Evolutionary conservation across 2,329 filamentous ascomycete genomes (phyloP).

Genomic region (Botrytis sinoallii): DNA sequence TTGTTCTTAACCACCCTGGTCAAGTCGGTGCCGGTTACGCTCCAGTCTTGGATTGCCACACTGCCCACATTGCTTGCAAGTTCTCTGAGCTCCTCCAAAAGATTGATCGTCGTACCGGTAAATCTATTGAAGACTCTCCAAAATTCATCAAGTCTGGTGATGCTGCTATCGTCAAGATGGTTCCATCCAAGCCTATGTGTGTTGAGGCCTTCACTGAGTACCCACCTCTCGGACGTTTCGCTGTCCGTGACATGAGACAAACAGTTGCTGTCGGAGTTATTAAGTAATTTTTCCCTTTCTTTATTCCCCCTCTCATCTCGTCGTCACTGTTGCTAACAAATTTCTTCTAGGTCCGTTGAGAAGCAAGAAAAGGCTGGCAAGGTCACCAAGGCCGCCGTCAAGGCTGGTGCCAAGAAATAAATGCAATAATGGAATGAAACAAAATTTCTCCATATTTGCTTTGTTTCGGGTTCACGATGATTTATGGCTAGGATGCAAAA

Average conservation of each 20-base stretch:
- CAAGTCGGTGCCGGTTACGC: conserved; percentile 99
- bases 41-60: conserved; percentile 99
- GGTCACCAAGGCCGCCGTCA: conserved; percentile 40
- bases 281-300: conserved; percentile 50
- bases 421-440: conserved; percentile 18
- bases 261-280: background rate
- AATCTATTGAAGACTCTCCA: conserved; percentile 84
- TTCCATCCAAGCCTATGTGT: conserved; percentile 99
- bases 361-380: conserved; percentile 17
- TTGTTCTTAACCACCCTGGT: conserved; percentile 99
- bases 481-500: background rate
- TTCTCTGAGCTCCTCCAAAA: conserved; percentile 99
- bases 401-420: conserved; percentile 42
- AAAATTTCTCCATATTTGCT: background rate
- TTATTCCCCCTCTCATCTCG: conserved; percentile 50
- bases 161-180: conserved; percentile 99
- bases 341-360: background rate
- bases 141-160: conserved; percentile 99
- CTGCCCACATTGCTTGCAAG: conserved; percentile 99
- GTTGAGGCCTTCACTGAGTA: conserved; percentile 99
- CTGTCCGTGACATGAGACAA: conserved; percentile 53
- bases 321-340: conserved; percentile 36
- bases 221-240: conserved; percentile 99
- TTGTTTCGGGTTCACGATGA: conserved; percentile 11
- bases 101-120: conserved; percentile 99